Percentiles rank a stretch among this genome's conserved stretches.
Evolutionary conservation across 371 early-diverging fungal genomes (phyloP).

Genomic region (Haplosporangium sp.): DNA sequence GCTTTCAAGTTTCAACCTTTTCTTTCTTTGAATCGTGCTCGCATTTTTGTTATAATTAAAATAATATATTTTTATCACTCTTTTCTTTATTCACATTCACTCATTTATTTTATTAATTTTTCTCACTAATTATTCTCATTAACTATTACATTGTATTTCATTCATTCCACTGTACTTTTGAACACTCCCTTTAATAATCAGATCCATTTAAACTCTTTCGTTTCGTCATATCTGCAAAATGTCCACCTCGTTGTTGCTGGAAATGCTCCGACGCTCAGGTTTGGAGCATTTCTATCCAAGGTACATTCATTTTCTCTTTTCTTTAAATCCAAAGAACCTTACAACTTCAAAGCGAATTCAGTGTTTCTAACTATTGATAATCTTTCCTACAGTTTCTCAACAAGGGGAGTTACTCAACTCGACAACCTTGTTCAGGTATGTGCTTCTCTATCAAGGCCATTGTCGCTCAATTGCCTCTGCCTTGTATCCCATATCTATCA

Average conservation of each 20-base stretch:
- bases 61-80: too few relatives aligned
- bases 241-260: slow-evolving; percentile 59
- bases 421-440: slow-evolving; percentile 46
- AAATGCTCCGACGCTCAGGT: slow-evolving; percentile 56
- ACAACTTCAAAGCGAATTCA: neutral
- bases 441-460: neutral
- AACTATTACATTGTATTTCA: neutral
- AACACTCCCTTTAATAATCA: neutral
- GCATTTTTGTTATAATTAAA: too few relatives aligned
- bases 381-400: slow-evolving; percentile 58
- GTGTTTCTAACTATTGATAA: neutral
- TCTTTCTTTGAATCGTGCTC: too few relatives aligned
- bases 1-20: too few relatives aligned
- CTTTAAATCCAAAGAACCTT: too few relatives aligned
- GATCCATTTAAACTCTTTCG: neutral
- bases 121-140: neutral
- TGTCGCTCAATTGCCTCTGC: neutral
- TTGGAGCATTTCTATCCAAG: slow-evolving; percentile 57
- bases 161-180: neutral
- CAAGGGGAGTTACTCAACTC: slow-evolving; percentile 68
- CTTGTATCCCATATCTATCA: neutral
- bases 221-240: slow-evolving; percentile 6
- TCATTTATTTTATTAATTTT: too few relatives aligned
- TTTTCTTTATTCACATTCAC: too few relatives aligned
- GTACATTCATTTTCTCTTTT: slow-evolving; percentile 20